Percentiles rank a stretch among this genome's conserved stretches.
These are phyloP conservation scores for Amanita rubescens DNA, from an alignment of 768 basidiomycete genomes.

Conservation along the genomic window DNA sequence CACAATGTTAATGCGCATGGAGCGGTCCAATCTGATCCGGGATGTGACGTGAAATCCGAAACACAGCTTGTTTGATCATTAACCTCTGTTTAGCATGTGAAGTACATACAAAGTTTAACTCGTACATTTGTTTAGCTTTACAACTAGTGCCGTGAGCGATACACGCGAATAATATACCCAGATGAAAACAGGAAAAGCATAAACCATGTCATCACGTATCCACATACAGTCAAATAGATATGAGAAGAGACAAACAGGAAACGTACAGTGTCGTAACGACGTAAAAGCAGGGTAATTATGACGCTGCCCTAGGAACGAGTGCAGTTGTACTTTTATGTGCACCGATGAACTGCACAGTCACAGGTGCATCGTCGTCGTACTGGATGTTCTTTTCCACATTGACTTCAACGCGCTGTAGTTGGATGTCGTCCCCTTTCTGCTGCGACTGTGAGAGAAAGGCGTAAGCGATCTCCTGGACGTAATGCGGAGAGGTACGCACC, in stretches of 20 bases:
- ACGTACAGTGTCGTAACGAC: slow-evolving; percentile 7
- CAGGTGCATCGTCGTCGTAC: slow-evolving; percentile 5
- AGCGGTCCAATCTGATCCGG: too few relatives aligned
- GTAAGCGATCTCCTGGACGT: not conserved
- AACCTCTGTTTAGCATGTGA: not conserved
- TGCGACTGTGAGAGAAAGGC: not conserved
- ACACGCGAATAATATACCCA: not conserved
- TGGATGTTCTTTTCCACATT: slow-evolving; percentile 17
- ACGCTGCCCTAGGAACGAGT: slow-evolving; percentile 7
- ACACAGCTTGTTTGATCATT: too few relatives aligned
- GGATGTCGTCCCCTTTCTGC: not conserved
- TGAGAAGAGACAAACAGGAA: too few relatives aligned
- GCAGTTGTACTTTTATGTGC: not conserved
- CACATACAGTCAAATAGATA: not conserved
- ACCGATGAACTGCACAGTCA: not conserved
- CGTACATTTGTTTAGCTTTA: not conserved
- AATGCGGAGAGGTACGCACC: not conserved
- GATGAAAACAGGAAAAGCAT: too few relatives aligned
- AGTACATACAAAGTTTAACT: not conserved
- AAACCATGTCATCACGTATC: not conserved
- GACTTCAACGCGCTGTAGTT: slow-evolving; percentile 12
- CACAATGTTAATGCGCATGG: too few relatives aligned
- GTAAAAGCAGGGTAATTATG: not conserved
- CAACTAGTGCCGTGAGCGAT: not conserved
- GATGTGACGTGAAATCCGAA: too few relatives aligned